Base-by-base conservation (phyloP, 805 yeast species). In the Saturnispora silvae region DNA sequence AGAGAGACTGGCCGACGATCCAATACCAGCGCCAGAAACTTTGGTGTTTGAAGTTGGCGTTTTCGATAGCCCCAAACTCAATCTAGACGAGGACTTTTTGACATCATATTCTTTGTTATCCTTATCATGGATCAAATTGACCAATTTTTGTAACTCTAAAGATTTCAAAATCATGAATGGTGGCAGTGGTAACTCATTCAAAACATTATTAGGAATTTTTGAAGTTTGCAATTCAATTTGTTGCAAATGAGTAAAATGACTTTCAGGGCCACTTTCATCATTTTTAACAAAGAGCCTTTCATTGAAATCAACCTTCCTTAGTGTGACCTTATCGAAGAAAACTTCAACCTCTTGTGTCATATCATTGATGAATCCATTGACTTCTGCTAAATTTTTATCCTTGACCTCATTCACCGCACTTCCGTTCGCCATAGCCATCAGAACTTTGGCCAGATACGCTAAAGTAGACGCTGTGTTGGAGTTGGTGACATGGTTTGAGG, bases 401-500 rank as follows among this genome's bases (percentile, higher is more conserved):
- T 87, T 89, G 33, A 77, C 75, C 7, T 83, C 80, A n/a, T 61
- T 61, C 56, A 92, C 85, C 33, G 59, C 57, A 17, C 78, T 73
- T 33, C 94, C 60, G 45, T 81, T 89, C 3, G 95, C 84, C 42
- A 89, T 68, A 20, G 81, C 81, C 56, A 87, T 68, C 24, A 89
- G 53, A 5, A 79, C 67, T 52, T 89, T 89, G 8, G 96, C 85
- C 4, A 87, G 64, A 17, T 87, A 58, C 0, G 95, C 85, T 32
- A 89, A 58, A 0, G 95, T 81, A 41, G 95, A 66, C 45, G 85
- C 87, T 2, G 77, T 66, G 9, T 66, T 65, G n/a, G n/a, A n/a
- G 2, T 86, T 84, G 7, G 76, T 67, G 41, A 85, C 84, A 47
- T 82, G 89, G 26, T 71, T 65, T 35, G 72, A 68, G 0, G 84